Evolutionary conservation across 257 asterid genomes (phyloP), one percentile per base, ranked within the genome.

Genomic region (Marsdenia floribunda): DNA sequence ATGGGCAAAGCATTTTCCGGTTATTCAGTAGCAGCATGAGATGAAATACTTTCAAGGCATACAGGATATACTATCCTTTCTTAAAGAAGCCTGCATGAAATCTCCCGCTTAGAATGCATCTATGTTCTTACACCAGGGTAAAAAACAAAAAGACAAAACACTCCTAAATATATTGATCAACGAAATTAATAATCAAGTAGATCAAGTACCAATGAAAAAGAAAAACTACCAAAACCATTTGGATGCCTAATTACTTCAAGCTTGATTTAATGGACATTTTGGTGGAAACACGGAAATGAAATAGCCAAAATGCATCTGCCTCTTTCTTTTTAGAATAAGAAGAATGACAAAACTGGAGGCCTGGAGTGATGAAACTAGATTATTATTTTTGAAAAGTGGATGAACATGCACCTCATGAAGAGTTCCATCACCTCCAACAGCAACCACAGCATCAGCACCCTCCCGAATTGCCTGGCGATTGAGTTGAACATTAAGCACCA

Each of bases 351-450:
- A 35, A 42, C 9, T 6, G 26, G 47, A 61, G 16, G 4, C 11
- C 3, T 16, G 37, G 64, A 72, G 40, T 13, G 18, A 8, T n/a
- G 53, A 52, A 35, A 29, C 22, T 53, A 5, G 14, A 52, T 6
- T 67, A 58, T 77, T 38, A 37, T 5, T 24, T 40, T 73, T 19
- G 12, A 42, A 72, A 76, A 66, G 70, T 65, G 47, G 52, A 70
- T 38, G 42, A 72, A 46, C 74, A 40, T 61, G 55, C 78, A 93
- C 98, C 96, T 90, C 98, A 21, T 93, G 98, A 80, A 93, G 96
- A 76, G 98, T 93, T 76, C 98, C 97, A 80, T 93, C 98, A 26
- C 98, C 98, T 54, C 98, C 98, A 78, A 93, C 98, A 22, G 98
- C 97, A 80, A 93, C 78, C 76, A 93, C 96, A 54, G 96, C 98